Conservation (phyloP, 306 rosid species). For the Lagenaria siceraria region DNA sequence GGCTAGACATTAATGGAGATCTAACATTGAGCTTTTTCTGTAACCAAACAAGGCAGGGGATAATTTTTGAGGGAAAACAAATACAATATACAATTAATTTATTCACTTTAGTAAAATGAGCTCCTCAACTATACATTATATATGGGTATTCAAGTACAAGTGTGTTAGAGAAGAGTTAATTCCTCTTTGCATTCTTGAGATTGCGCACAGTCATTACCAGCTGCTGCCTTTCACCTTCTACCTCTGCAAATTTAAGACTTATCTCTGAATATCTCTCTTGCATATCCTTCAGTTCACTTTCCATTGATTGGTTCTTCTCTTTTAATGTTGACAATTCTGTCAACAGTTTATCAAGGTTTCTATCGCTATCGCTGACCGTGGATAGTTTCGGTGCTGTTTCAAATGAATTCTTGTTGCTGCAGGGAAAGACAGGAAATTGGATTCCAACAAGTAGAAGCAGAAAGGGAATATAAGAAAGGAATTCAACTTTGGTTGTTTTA, state of each 20-base stretch:
- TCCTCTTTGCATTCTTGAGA: constrained; percentile 48
- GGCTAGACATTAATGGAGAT: neutral
- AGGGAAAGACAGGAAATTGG: neutral
- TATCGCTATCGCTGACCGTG: constrained; percentile 5
- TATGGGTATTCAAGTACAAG: neutral
- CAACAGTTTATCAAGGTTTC: constrained; percentile 16
- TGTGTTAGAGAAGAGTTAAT: constrained; percentile 6
- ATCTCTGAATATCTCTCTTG: constrained; percentile 95
- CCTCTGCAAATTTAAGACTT: constrained; percentile 93
- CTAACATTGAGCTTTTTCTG: neutral
- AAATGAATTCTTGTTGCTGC: constrained; percentile 19
- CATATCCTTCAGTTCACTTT: constrained; percentile 82
- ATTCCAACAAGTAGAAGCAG: neutral
- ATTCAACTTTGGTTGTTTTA: neutral
- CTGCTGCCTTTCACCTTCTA: constrained; percentile 94
- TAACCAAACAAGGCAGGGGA: neutral
- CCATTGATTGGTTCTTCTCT: constrained; percentile 68
- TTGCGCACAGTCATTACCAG: constrained; percentile 81
- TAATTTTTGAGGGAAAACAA: neutral
- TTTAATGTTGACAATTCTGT: constrained; percentile 35
- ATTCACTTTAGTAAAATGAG: neutral
- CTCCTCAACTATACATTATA: constrained; percentile 4
- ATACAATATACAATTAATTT: constrained; percentile 2
- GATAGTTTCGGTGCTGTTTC: constrained; percentile 20
- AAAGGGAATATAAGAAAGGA: neutral